phyloP scores from a whole-genome alignment of 331 rosid species.

The Quercus tomentella region DNA sequence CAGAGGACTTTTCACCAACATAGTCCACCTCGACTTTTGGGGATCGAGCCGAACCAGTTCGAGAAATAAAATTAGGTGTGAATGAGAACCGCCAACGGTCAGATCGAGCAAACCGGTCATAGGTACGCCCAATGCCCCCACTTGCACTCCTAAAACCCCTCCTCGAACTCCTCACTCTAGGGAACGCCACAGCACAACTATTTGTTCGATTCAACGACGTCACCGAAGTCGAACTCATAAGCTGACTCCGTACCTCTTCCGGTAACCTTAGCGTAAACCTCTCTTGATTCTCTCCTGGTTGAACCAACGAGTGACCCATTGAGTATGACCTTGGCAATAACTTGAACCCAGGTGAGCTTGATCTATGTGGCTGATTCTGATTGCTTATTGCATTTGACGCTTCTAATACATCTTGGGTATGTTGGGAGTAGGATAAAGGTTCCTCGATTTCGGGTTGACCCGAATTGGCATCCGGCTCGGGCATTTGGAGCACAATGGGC shows the following conservation, averaged over 20 bases:
- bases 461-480: not conserved
- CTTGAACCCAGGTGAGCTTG: constrained; percentile 54
- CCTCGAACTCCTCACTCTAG: constrained; percentile 48
- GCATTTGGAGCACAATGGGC: not conserved
- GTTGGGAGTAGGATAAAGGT: no score
- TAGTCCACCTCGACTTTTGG: not conserved
- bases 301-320: constrained; percentile 64
- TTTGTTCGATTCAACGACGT: constrained; percentile 28
- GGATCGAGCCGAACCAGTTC: constrained; percentile 30
- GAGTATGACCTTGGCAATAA: constrained; percentile 64
- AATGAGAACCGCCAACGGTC: constrained; percentile 39
- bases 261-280: constrained; percentile 72
- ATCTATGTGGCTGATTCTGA: constrained; percentile 37
- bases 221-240: constrained; percentile 34
- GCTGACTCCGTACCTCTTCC: constrained; percentile 52
- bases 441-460: not conserved
- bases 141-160: constrained; percentile 51
- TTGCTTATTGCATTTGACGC: not conserved
- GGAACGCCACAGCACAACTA: constrained; percentile 41
- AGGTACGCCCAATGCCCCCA: constrained; percentile 22
- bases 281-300: constrained; percentile 41
- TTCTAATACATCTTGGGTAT: no score
- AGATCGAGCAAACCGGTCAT: constrained; percentile 28
- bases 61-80: constrained; percentile 31
- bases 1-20: constrained; percentile 7